These are phyloP conservation scores for apple (Malus domestica) DNA, from an alignment of 306 rosid genomes.

Conservation along the genomic window DNA sequence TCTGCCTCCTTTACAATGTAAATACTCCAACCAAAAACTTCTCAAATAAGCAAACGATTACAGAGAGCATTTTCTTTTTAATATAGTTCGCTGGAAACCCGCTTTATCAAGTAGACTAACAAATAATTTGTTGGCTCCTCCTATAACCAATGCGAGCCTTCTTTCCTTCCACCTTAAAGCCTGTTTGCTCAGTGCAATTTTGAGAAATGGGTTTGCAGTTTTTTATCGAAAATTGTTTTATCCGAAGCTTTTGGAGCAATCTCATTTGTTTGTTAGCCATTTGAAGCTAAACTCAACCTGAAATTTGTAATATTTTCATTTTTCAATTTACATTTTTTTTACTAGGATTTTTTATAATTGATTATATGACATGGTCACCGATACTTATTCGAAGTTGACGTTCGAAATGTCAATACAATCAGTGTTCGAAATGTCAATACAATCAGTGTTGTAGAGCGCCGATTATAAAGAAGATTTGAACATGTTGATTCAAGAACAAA, in stretches of 20 bases:
- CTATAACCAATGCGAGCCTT: too few relatives aligned
- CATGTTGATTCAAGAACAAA: conserved; percentile 40
- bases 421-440: conserved; percentile 55
- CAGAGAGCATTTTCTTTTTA: too few relatives aligned
- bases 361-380: conserved; percentile 42
- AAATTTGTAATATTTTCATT: conserved; percentile 35
- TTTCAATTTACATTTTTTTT: not conserved
- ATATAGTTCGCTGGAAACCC: too few relatives aligned
- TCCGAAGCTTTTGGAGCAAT: conserved; percentile 4
- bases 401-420: conserved; percentile 68
- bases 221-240: not conserved
- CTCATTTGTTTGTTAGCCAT: conserved; percentile 9
- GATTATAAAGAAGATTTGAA: conserved; percentile 55
- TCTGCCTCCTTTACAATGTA: too few relatives aligned
- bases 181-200: not conserved
- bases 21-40: too few relatives aligned
- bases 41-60: too few relatives aligned
- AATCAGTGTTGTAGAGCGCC: conserved; percentile 44
- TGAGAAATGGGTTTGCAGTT: conserved; percentile 10
- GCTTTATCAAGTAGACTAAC: too few relatives aligned
- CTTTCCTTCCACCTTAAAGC: too few relatives aligned
- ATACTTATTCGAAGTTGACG: conserved; percentile 50
- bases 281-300: conserved; percentile 23
- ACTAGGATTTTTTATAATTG: not conserved
- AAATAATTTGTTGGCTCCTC: too few relatives aligned